These are phyloP conservation scores for Nitzschia putrida DNA, from an alignment of 108 stramenopile species.

Conservation along the genomic window DNA sequence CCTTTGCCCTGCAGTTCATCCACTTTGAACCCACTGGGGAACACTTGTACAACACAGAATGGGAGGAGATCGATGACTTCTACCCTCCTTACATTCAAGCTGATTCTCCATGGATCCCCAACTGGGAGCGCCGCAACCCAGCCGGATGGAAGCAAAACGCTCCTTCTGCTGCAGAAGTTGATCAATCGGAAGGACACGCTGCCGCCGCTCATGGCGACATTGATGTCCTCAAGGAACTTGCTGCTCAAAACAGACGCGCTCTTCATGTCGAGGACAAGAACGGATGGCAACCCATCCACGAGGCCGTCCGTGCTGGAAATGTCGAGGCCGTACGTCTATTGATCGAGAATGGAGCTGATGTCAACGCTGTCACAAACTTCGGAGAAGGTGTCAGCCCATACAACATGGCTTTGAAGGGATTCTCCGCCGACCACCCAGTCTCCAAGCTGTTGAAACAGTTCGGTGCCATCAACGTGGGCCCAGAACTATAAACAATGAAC, in stretches of 20 bases:
- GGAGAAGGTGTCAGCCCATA: constrained; percentile 44
- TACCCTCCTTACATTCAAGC: constrained; percentile 35
- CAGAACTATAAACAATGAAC: constrained; percentile 32
- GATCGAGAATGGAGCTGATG: constrained; percentile 58
- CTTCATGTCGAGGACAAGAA: constrained; percentile 68
- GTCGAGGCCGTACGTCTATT: constrained; percentile 49
- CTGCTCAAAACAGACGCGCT: constrained; percentile 20
- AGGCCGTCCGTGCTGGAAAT: constrained; percentile 58
- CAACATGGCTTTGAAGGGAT: constrained; percentile 35
- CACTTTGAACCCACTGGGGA: constrained; percentile 82
- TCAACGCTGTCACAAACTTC: constrained; percentile 44
- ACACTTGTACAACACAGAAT: constrained; percentile 36
- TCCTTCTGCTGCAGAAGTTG: constrained; percentile 66
- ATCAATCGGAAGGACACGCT: constrained; percentile 27
- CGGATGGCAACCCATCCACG: constrained; percentile 78
- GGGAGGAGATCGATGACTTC: constrained; percentile 44
- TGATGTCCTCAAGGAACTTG: constrained; percentile 28
- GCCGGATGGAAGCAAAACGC: constrained; percentile 48
- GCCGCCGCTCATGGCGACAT: constrained; percentile 52
- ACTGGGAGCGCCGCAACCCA: constrained; percentile 56
- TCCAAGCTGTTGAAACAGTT: constrained; percentile 18
- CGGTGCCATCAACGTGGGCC: constrained; percentile 33
- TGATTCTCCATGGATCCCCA: constrained; percentile 43
- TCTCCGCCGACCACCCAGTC: constrained; percentile 10
- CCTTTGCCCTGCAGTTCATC: constrained; percentile 48